Evolutionary conservation across 257 asterid genomes (phyloP), one percentile per base, ranked within the genome.

Genomic region (Nicotiana obtusifolia): DNA sequence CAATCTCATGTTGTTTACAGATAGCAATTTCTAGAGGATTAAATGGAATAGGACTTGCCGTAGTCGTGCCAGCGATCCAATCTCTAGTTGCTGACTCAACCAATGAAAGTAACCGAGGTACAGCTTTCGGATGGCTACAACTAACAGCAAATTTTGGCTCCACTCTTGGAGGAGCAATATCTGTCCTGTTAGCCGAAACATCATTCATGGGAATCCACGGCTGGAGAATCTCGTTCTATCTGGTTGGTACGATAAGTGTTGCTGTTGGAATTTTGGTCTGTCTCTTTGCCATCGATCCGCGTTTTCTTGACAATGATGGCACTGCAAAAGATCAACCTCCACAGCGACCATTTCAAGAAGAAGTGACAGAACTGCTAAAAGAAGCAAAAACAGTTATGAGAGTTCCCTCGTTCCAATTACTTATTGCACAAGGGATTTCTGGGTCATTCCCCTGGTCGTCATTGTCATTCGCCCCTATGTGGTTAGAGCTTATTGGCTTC

Each of bases 21-120:
- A 91, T 93, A 57, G 99, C 99, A 31, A 89, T 95, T 68, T 95
- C 97, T 7, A 87, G 99, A 88, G 99, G 96, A 33, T 83, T 95
- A 15, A 95, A 95, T 19, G 99, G 99, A 49, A 87, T 95, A 6
- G 98, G 97, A n/a, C 97, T 95, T 24, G 98, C 97, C 61, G 86
- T 95, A 10, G 97, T 94, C 26, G 87, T 90, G 4, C 99, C 99
- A 9, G 97, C 98, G 22, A 89, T 95, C 65, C 93, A 87, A 71
- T 92, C 99, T 56, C 93, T 95, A 4, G 96, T 95, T 10, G 99
- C 99, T 0, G 99, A 95, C 76, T 92, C 95, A n/a, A 93, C 97
- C 28, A 91, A 90, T 17, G 96, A 90, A 10, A 87, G 88, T 77
- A 92, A 95, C 33, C 97, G 99, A 0, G 99, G 99, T 17, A 91